Evolutionary conservation across 2,329 filamentous ascomycete genomes (phyloP), one percentile per base, ranked within the genome.

Genomic region (Monosporascus sp.): DNA sequence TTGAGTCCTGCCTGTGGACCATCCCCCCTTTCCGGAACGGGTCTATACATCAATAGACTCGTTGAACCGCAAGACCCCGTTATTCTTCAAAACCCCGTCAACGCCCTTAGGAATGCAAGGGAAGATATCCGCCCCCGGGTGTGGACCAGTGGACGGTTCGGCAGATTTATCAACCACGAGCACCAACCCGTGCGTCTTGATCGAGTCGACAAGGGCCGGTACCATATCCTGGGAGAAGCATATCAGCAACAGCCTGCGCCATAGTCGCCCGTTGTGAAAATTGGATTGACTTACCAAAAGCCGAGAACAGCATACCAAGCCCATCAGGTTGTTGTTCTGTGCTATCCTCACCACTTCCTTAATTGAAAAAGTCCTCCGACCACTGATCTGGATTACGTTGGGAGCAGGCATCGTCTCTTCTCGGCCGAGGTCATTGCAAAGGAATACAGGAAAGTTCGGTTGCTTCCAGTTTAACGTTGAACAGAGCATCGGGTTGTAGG

Each of bases 391-490:
- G 16, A 75, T 63, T 14, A 70, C 64, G 41, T 68, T 68, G 1
- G 70, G 69, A 16, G 69, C 66, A 7, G 64, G 62, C 54, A 72
- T 71, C n/a, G 58, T 64, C 27, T 78, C 79, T 55, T 85, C 81
- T 7, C 80, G 78, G 22, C 91, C 91, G 26, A 97, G 82, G 55
- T 97, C 91, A 69, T 97, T 97, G 74, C 92, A 97, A 47, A 97
- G 79, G 62, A 99, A 89, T 0, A 97, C 90, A 0, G 94, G 94
- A 69, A 96, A 99, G 68, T 97, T 99, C 2, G 94, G 94, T 70
- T 99, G 94, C 71, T 99, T 99, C 94, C 94, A 99, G 72, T 99
- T 99, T 63, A 99, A 74, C 5, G 93, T 92, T 17, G 90, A 95
- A 72, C 94, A 99, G 20, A 97, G 82, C 58, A 87, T 88, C 14